Conservation (phyloP, 805 yeast species). For the Ogataea minuta region DNA sequence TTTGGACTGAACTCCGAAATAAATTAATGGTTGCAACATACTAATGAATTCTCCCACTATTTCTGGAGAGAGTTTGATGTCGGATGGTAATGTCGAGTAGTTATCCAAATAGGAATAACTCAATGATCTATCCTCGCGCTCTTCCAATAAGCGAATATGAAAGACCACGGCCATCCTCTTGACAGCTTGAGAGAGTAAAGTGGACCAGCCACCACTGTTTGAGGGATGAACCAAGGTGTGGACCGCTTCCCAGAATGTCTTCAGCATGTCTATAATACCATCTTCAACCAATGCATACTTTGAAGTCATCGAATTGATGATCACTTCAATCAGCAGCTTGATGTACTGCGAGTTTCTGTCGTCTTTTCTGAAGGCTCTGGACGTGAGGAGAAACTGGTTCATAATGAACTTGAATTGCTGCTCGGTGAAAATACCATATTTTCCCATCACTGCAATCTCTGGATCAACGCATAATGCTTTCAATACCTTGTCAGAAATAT, state of each 20-base stretch:
- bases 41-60: constrained; percentile 25
- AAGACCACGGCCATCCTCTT: constrained; percentile 56
- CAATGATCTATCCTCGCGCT: constrained; percentile 37
- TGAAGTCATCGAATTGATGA: constrained; percentile 64
- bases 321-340: constrained; percentile 35
- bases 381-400: constrained; percentile 44
- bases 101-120: constrained; percentile 22
- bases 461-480: constrained; percentile 31
- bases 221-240: constrained; percentile 91
- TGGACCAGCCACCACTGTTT: constrained; percentile 86
- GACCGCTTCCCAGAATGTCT: constrained; percentile 61
- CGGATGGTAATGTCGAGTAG: constrained; percentile 25
- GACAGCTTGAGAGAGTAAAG: constrained; percentile 63
- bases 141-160: constrained; percentile 56
- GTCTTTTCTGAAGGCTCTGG: constrained; percentile 25
- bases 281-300: constrained; percentile 37
- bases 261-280: constrained; percentile 52
- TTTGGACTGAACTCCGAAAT: constrained; percentile 79
- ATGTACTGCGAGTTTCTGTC: constrained; percentile 28
- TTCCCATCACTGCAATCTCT: constrained; percentile 38
- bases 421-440: constrained; percentile 61
- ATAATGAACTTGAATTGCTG: constrained; percentile 61
- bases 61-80: constrained; percentile 25
- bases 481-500: constrained; percentile 51
- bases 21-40: constrained; percentile 53